Conservation (phyloP, 1,284 basidiomycete genomes). For the Ceratobasidium sp. region DNA sequence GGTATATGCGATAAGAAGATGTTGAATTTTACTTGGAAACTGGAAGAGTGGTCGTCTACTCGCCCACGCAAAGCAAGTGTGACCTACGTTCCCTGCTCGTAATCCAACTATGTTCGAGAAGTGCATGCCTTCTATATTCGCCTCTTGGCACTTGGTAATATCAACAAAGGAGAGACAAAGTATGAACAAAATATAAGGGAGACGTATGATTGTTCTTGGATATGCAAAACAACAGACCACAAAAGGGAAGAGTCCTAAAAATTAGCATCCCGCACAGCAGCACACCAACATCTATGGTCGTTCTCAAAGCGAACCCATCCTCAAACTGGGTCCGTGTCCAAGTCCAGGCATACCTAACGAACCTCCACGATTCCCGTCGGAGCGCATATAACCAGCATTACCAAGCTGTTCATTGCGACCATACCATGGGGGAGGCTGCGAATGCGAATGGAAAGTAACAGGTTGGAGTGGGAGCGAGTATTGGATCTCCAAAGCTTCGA, state of each 20-base stretch:
- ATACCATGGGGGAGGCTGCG: conserved; percentile 35
- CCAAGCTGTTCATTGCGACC: conserved; percentile 15
- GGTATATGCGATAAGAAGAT: no score
- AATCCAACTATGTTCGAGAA: background rate
- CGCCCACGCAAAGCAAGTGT: no score
- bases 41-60: no score
- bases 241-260: background rate
- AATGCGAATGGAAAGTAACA: conserved; percentile 57
- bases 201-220: background rate
- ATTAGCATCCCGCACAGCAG: conserved; percentile 22
- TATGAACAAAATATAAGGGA: background rate
- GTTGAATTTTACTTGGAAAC: no score
- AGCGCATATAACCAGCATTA: conserved; percentile 37
- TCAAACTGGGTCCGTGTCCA: conserved; percentile 27
- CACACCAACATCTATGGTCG: conserved; percentile 10
- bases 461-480: conserved; percentile 78
- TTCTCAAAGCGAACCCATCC: conserved; percentile 27
- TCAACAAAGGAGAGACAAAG: background rate
- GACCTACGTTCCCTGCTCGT: no score
- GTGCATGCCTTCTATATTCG: background rate
- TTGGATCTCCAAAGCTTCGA: conserved; percentile 74
- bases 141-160: background rate
- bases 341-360: conserved; percentile 32
- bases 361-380: conserved; percentile 34
- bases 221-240: background rate